A percentile compares a stretch with the other conserved stretches of the same genome.
Evolutionary conservation across 1,284 basidiomycete genomes (phyloP).

Genomic region (Pyrrhoderma noxium): DNA sequence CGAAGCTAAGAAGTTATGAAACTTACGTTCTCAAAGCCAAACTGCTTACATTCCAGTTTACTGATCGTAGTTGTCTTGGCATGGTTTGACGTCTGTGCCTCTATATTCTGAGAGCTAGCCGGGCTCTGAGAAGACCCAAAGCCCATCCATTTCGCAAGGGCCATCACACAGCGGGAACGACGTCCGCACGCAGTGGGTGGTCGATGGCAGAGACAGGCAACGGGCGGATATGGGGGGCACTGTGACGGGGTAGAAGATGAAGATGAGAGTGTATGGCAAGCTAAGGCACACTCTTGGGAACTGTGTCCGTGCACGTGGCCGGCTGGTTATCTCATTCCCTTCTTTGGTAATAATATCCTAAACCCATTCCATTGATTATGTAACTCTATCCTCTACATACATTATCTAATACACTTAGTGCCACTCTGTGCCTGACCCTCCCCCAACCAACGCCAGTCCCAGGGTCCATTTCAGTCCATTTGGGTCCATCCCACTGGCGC

Average conservation of each 20-base stretch:
- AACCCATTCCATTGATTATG: no score
- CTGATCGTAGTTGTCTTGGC: slow-evolving; percentile 31
- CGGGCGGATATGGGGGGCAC: background rate
- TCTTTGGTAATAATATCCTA: no score
- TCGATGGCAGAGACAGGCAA: background rate
- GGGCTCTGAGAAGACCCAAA: slow-evolving; percentile 8
- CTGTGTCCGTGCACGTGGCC: background rate
- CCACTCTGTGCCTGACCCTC: no score
- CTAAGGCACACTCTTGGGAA: background rate
- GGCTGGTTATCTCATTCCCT: no score
- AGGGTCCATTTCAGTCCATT: no score
- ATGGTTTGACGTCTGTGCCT: slow-evolving; percentile 25
- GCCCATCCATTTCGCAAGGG: slow-evolving; percentile 37
- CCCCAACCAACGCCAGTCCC: no score
- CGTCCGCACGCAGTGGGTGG: slow-evolving; percentile 2
- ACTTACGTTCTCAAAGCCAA: slow-evolving; percentile 90
- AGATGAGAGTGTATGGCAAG: slow-evolving; percentile 5
- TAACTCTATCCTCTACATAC: background rate
- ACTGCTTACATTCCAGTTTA: slow-evolving; percentile 69
- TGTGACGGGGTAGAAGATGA: slow-evolving; percentile 3
- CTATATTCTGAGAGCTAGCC: slow-evolving; percentile 18
- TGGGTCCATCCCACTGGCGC: no score
- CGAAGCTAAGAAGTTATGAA: background rate
- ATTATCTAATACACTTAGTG: background rate
- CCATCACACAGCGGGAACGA: slow-evolving; percentile 29